Evolutionary conservation across 768 basidiomycete species (phyloP), one percentile per base, ranked within the genome.

Genomic region (Serendipita sp.): DNA sequence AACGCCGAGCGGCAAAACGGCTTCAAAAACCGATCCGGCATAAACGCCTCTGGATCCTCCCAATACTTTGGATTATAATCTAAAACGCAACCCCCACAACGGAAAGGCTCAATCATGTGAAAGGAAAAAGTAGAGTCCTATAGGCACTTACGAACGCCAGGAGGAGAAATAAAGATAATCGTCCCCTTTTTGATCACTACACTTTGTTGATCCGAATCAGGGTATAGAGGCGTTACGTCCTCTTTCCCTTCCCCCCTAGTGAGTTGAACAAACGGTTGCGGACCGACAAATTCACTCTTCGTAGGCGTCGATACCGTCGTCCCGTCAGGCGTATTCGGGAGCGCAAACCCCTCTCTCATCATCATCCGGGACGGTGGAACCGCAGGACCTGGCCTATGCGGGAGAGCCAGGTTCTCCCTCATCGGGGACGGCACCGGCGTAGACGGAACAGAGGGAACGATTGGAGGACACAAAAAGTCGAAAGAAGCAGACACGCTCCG

Each of bases 11-110:
- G 22, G n/a, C 31, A 33, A 58, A 24, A 58, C 11, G 53, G 53
- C 30, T 58, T 58, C 17, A 58, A 31, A 24, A 58, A 58, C 3
- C 53, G 53, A 9, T 58, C 53, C 11, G 53, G 53, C 24, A n/a
- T 58, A 33, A 58, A 58, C 31, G 22, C 17, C 1, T 58, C 24
- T 58, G 53, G 53, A n/a, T 58, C 53, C 9, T 58, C 31, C 53
- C 53, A 58, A 33, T 58, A 58, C 53, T 58, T 58, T 22, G 53
- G 53, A 58, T 58, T 58, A 33, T 58, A 58, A 58, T 58, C 53
- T 58, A 33, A n/a, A n/a, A n/a, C n/a, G n/a, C n/a, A n/a, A n/a
- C n/a, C n/a, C n/a, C n/a, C n/a, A n/a, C n/a, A n/a, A n/a, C n/a
- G n/a, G n/a, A n/a, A n/a, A n/a, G n/a, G n/a, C n/a, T n/a, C n/a